Percentiles rank a stretch among this genome's conserved stretches.
Evolutionary conservation across 176 grass and related monocot species (phyloP).

Genomic region (Zea mays): Zm-B73-REFERENCE-NAM-5.0 NC_050099.1:15096501-15097000

Average conservation of each 20-base stretch:
- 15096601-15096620: not conserved
- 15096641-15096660: not conserved
- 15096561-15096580: not conserved
- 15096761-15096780: conserved; percentile 97
- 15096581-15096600: not conserved
- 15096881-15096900: conserved; percentile 12
- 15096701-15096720: conserved; percentile 56
- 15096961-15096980: conserved; percentile 86
- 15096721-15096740: conserved; percentile 99
- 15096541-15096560: conserved; percentile 16
- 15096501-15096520: not conserved
- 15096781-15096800: conserved; percentile 98
- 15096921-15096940: conserved; percentile 98
- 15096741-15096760: conserved; percentile 96
- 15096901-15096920: conserved; percentile 80
- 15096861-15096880: conserved; percentile 23
- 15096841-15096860: not conserved
- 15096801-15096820: conserved; percentile 97
- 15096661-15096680: conserved; percentile 7
- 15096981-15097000: conserved; percentile 95
- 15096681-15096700: conserved; percentile 4
- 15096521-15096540: not conserved
- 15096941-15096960: conserved; percentile 81
- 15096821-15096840: conserved; percentile 20
- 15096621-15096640: not conserved